Conservation (phyloP, 352 stramenopile genomes). For the Phytophthora idaei region DNA sequence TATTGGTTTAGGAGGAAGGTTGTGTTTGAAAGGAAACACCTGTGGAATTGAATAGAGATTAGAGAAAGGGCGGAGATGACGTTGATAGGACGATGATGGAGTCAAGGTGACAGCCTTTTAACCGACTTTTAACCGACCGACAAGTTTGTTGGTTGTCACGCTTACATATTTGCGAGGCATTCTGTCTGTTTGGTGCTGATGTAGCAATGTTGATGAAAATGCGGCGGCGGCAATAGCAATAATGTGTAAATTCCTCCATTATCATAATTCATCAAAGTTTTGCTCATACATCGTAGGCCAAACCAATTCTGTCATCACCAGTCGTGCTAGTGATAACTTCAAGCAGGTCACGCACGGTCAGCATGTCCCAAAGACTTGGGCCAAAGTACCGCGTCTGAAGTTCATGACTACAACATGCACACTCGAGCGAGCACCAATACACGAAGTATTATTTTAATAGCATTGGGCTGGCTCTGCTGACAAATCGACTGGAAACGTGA, state of each 20-base stretch:
- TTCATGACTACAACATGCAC: slow-evolving; percentile 13
- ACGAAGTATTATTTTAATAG: too few relatives aligned
- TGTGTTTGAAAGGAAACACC: not conserved
- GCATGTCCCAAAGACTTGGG: slow-evolving; percentile 10
- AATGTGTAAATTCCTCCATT: too few relatives aligned
- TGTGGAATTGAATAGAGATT: slow-evolving; percentile 2
- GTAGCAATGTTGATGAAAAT: too few relatives aligned
- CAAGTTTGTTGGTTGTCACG: too few relatives aligned
- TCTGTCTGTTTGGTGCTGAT: too few relatives aligned
- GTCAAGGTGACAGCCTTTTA: not conserved
- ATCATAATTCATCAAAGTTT: too few relatives aligned
- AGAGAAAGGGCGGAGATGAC: not conserved
- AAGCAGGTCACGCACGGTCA: slow-evolving; percentile 13
- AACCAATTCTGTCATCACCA: not conserved
- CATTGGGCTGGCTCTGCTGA: too few relatives aligned
- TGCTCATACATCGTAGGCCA: too few relatives aligned
- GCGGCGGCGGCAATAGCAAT: too few relatives aligned
- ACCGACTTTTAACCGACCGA: too few relatives aligned
- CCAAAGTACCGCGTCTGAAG: slow-evolving; percentile 16
- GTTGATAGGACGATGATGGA: not conserved
- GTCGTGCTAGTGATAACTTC: slow-evolving; percentile 8
- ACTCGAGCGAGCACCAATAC: too few relatives aligned
- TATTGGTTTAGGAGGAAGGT: not conserved
- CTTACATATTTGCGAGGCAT: too few relatives aligned
- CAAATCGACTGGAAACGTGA: not conserved